Evolutionary conservation across 116 monocot genomes (phyloP), one percentile per base, ranked within the genome.

Genomic region (Zostera marina): DNA sequence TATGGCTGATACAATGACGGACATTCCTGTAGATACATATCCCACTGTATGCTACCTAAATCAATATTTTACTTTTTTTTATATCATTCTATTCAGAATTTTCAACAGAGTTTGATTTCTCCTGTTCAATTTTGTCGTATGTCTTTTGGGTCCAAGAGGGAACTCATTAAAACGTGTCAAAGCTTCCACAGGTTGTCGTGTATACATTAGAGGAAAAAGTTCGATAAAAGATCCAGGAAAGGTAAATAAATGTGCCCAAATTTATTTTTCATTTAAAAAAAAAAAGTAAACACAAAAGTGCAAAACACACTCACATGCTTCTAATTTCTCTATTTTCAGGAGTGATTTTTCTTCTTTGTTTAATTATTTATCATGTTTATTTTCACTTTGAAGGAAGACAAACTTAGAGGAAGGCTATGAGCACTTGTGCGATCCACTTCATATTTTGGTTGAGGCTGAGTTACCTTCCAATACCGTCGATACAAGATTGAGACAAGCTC

Each of bases 111-210:
- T 52, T 63, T 66, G 59, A 8, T 26, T 16, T 1, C 24, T 20
- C 2, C 66, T 90, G 96, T 98, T 98, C 77, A 98, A 98, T 77
- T 98, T 98, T 80, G 83, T 98, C n/a, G 96, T 90, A n/a, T 75
- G 96, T 16, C 90, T 98, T 74, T 80, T 98, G 22, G 96, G 96
- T 46, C 96, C 96, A 12, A 77, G 96, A 56, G 96, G 96, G 2
- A 98, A 98, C 72, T 98, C 96, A 4, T 69, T 98, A 22, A 98
- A 90, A 65, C 76, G 96, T 38, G 90, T 98, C 11, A 90, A 98
- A 74, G 90, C 85, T 42, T 78, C 80, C 0, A 90, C 96, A 12
- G 90, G 96, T 39, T 98, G 86, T 60, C 96, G 96, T 68, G 96
- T 98, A 68, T 98, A 85, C 44, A 98, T 98, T 44, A 71, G 96